phyloP scores from a whole-genome alignment of 495 filamentous ascomycete genomes.

The Neurospora tetrasperma region DNA sequence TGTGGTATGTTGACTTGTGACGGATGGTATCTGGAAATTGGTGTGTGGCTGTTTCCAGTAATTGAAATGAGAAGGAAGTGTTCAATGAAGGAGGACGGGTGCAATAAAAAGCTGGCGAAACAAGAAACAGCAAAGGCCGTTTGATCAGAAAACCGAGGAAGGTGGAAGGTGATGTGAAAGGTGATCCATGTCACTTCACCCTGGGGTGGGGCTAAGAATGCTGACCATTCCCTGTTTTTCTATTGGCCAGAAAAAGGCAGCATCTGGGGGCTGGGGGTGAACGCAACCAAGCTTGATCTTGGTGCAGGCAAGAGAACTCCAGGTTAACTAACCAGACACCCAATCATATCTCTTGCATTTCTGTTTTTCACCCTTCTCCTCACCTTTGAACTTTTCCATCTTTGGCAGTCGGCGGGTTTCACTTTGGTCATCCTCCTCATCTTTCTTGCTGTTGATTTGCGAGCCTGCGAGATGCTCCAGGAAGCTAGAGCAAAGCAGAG shows the following conservation, averaged over 20 bases:
- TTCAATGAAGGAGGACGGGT: not conserved
- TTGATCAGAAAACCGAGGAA: not conserved
- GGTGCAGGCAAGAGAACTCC: not conserved
- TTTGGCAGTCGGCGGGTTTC: not conserved
- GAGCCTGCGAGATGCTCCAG: not conserved
- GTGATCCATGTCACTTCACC: not conserved
- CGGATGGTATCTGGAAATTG: not conserved
- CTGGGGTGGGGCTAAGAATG: not conserved
- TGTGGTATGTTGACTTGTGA: not conserved
- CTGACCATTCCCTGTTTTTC: not conserved
- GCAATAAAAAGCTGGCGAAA: not conserved
- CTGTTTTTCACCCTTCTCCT: not conserved
- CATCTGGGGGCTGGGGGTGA: not conserved
- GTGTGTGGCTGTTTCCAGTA: not conserved
- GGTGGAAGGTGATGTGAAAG: not conserved
- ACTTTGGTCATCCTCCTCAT: not conserved
- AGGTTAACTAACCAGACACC: not conserved
- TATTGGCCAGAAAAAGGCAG: not conserved
- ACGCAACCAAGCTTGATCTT: not conserved
- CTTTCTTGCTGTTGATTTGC: not conserved
- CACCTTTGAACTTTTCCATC: not conserved
- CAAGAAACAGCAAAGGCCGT: not conserved
- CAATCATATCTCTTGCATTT: not conserved
- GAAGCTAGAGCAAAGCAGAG: not conserved
- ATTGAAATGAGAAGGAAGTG: not conserved